Conservation (phyloP, 2,329 filamentous ascomycete species). For the Hymenotorrendiella dingleyae region DNA sequence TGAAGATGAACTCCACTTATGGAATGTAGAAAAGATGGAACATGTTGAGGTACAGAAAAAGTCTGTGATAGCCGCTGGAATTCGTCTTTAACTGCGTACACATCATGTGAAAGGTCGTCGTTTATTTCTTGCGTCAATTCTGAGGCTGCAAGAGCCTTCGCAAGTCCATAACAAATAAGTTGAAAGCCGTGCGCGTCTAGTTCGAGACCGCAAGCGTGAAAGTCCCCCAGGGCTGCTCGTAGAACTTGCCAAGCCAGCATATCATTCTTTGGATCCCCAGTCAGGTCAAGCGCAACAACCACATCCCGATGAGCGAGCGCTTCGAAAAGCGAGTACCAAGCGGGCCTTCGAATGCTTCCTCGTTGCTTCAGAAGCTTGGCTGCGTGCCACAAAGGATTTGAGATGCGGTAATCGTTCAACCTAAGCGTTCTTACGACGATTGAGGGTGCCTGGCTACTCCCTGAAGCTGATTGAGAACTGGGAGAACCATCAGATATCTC, state of each 20-base stretch:
- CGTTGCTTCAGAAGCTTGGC: conserved; percentile 18
- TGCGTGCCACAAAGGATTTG: conserved; percentile 9
- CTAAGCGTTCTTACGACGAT: neutral
- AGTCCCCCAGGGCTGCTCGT: conserved; percentile 18
- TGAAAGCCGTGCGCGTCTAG: conserved; percentile 26
- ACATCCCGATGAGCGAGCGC: conserved; percentile 32
- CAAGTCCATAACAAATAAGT: conserved; percentile 21
- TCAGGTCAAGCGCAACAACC: conserved; percentile 14
- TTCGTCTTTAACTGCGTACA: conserved; percentile 27
- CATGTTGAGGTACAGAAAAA: too few relatives aligned
- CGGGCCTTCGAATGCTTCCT: conserved; percentile 23
- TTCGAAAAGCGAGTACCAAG: conserved; percentile 39
- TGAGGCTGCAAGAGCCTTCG: conserved; percentile 23
- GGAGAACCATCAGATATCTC: neutral
- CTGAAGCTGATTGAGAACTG: neutral
- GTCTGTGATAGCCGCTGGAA: conserved; percentile 28
- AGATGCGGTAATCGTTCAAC: neutral
- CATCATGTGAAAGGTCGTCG: conserved; percentile 15
- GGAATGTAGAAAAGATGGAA: conserved; percentile 34
- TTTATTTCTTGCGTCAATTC: neutral
- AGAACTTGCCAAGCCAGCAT: conserved; percentile 24
- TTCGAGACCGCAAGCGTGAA: conserved; percentile 23
- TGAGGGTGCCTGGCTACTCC: neutral
- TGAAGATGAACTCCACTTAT: conserved; percentile 46
- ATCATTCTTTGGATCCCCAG: conserved; percentile 19